Percentiles rank a stretch among this genome's conserved stretches.
These are phyloP conservation scores for Cutaneotrichosporon arboriforme DNA, from an alignment of 1,284 basidiomycete species.

Conservation along the genomic window DNA sequence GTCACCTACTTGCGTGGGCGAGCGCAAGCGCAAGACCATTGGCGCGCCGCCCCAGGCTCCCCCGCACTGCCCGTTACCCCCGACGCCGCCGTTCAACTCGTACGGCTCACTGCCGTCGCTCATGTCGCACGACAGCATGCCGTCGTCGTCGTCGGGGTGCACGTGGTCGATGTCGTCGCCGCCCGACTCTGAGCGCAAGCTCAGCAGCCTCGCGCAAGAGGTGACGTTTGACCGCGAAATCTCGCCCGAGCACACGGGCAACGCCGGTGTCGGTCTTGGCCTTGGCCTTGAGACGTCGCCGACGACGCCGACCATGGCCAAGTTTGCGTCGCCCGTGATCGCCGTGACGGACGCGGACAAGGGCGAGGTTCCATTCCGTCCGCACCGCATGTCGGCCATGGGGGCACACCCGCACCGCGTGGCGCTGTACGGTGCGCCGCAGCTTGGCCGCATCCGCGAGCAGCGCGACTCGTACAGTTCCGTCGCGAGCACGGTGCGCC, in stretches of 20 bases:
- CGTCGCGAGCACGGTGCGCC: slow-evolving; percentile 1
- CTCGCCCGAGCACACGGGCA: slow-evolving; percentile 1
- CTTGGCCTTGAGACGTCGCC: slow-evolving; percentile 8
- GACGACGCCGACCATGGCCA: neutral
- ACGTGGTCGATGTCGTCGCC: slow-evolving; percentile 12
- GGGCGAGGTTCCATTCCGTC: neutral
- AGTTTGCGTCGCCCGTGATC: neutral
- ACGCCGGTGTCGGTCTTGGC: slow-evolving; percentile 26
- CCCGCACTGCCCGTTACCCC: slow-evolving; percentile 14
- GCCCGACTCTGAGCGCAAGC: slow-evolving; percentile 38
- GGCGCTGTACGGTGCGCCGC: slow-evolving; percentile 33
- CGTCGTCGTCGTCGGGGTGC: slow-evolving; percentile 23
- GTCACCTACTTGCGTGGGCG: neutral
- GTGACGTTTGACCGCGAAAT: slow-evolving; percentile 11
- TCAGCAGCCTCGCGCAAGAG: slow-evolving; percentile 34
- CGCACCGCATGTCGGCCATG: slow-evolving; percentile 20
- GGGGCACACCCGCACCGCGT: slow-evolving; percentile 36
- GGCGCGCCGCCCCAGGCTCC: neutral
- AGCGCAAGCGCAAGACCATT: neutral
- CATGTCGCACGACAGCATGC: slow-evolving; percentile 32
- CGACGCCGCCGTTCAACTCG: slow-evolving; percentile 21
- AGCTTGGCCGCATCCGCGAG: slow-evolving; percentile 3
- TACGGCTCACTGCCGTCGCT: slow-evolving; percentile 39
- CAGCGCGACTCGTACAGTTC: neutral
- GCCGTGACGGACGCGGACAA: neutral